Base-by-base conservation (phyloP, 2,329 filamentous ascomycete species). In the Aspergillus ruber region DNA sequence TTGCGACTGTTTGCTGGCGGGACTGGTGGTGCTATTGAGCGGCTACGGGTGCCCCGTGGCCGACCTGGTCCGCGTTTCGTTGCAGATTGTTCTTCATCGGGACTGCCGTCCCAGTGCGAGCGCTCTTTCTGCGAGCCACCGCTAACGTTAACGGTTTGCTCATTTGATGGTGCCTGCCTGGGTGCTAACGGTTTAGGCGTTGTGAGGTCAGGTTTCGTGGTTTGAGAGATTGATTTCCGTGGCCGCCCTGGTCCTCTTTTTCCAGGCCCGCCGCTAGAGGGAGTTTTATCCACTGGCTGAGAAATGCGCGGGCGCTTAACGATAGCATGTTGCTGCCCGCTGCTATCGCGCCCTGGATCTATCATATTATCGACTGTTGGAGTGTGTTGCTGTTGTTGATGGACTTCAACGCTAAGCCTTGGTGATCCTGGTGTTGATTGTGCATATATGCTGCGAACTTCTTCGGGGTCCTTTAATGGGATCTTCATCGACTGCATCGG, bases 291-390 rank as follows among this genome's bases (percentile, higher is more conserved):
- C 5, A 45, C 15, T 1, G 54, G 10, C 6, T 55, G 50, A 3
- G 50, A 54, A 7, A 68, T 54, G 12, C 66, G 61, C 4, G 55
- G 63, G 12, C 66, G 60, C 47, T 69, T 69, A 2, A 53, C 40
- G 8, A 56, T 44, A 6, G 59, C 53, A 38, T 61, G 58, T 21
- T 60, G 53, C 13, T 53, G 50, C 2, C 47, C 44, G 18, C 45
- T 46, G 10, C 39, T 2, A 29, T 48, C 42, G 23, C 25, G 39
- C 15, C 39, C 43, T 8, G 39, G 15, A 10, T 43, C 44, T 4
- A 35, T 35, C n/a, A 17, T 18, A 15, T 41, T 43, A 3, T 41
- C 45, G n/a, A 27, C 13, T 17, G 50, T 45, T 3, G 49, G 51
- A 2, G 39, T 50, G 36, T 55, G 44, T 8, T 49, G 42, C 33